A percentile compares a stretch with the other conserved stretches of the same genome.
phyloP scores from a whole-genome alignment of 164 flowering plant species.

The Vitis vinifera region ASM3070453v1 NC_081815.1:2686501-2687000 shows the following conservation, averaged over 20 bases:
- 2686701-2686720: constrained; percentile 79
- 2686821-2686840: constrained; percentile 85
- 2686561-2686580: constrained; percentile 63
- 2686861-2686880: neutral
- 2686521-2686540: constrained; percentile 49
- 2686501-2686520: constrained; percentile 98
- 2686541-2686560: constrained; percentile 72
- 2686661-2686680: constrained; percentile 39
- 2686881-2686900: too few relatives aligned
- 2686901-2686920: too few relatives aligned
- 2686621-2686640: constrained; percentile 57
- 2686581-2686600: constrained; percentile 63
- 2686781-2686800: constrained; percentile 75
- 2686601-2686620: constrained; percentile 64
- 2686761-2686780: constrained; percentile 67
- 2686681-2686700: constrained; percentile 65
- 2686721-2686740: constrained; percentile 64
- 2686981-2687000: too few relatives aligned
- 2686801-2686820: constrained; percentile 79
- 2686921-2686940: too few relatives aligned
- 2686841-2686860: constrained; percentile 17
- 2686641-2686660: constrained; percentile 57
- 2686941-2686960: too few relatives aligned
- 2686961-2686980: too few relatives aligned
- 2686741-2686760: constrained; percentile 80